Percentiles rank a stretch among this genome's conserved stretches.
phyloP scores from a whole-genome alignment of 202 grass and related monocot genomes.

The Thinopyrum obtusiflorum region DNA sequence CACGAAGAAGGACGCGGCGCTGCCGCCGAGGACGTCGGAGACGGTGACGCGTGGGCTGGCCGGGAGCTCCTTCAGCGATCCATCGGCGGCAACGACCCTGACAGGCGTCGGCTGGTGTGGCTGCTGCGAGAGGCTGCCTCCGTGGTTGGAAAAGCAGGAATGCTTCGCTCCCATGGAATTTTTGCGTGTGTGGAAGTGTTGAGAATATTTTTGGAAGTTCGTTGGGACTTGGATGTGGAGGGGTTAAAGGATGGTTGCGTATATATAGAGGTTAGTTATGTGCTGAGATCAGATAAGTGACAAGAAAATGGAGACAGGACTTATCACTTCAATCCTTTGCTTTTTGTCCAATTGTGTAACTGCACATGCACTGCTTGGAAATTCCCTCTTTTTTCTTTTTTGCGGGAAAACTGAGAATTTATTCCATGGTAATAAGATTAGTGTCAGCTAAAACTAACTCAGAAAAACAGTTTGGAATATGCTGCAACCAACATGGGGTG shows the following conservation, averaged over 20 bases:
- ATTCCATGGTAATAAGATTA: background rate
- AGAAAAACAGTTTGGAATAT: too few relatives aligned
- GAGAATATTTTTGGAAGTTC: background rate
- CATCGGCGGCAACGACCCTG: constrained; percentile 49
- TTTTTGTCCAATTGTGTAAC: background rate
- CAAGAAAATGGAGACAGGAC: background rate
- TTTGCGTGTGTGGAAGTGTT: background rate
- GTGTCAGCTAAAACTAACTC: too few relatives aligned
- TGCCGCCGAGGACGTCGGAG: constrained; percentile 20
- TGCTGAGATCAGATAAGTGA: background rate
- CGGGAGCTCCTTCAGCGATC: constrained; percentile 45
- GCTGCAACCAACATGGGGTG: too few relatives aligned
- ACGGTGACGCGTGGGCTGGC: background rate
- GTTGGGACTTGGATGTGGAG: background rate
- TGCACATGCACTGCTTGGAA: background rate
- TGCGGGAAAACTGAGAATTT: background rate
- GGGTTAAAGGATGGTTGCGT: background rate
- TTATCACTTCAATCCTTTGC: background rate
- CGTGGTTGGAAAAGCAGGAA: constrained; percentile 33
- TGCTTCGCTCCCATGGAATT: constrained; percentile 52
- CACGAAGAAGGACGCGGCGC: constrained; percentile 32
- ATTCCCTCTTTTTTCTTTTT: background rate
- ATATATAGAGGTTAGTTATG: background rate
- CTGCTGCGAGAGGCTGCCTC: background rate
- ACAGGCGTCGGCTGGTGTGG: background rate